Evolutionary conservation across 2,329 filamentous ascomycete species (phyloP).

Genomic region (Hymenoscyphus scutula): DNA sequence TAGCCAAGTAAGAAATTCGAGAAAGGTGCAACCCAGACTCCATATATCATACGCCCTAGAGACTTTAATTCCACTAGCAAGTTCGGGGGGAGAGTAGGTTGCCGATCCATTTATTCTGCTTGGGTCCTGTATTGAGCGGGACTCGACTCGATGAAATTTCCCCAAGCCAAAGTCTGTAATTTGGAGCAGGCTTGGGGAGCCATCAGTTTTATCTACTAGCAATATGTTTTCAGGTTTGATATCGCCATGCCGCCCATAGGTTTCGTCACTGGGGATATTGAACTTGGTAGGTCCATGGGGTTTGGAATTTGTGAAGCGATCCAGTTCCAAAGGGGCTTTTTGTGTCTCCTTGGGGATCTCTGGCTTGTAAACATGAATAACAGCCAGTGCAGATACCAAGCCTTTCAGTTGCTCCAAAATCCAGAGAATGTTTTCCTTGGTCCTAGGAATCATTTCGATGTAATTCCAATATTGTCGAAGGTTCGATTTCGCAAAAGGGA

Average conservation of each 20-base stretch:
- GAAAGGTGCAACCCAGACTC: slow-evolving; percentile 34
- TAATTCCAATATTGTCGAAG: slow-evolving; percentile 30
- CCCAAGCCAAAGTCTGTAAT: slow-evolving; percentile 39
- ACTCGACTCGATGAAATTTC: slow-evolving; percentile 33
- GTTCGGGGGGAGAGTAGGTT: slow-evolving; percentile 41
- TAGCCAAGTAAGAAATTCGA: slow-evolving; percentile 25
- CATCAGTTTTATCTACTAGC: too few species aligned
- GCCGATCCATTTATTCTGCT: slow-evolving; percentile 18
- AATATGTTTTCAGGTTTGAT: slow-evolving; percentile 42
- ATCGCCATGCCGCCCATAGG: slow-evolving; percentile 38
- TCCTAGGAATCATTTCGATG: background rate
- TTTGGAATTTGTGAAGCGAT: background rate
- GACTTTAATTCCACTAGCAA: slow-evolving; percentile 20
- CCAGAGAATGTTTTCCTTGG: slow-evolving; percentile 15
- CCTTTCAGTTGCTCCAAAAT: slow-evolving; percentile 28
- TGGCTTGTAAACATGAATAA: slow-evolving; percentile 23
- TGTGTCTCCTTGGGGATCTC: background rate
- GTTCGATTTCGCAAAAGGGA: slow-evolving; percentile 31
- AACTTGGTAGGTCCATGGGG: too few species aligned
- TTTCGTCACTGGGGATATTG: background rate
- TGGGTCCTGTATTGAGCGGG: slow-evolving; percentile 29
- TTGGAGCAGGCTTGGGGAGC: too few species aligned
- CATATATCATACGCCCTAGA: slow-evolving; percentile 32
- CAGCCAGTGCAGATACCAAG: slow-evolving; percentile 25
- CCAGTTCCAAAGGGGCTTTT: background rate